Percentiles rank a stretch among this genome's conserved stretches.
Evolutionary conservation across 768 basidiomycete genomes (phyloP).

Genomic region (Tylopilus plumbeoviolaceoides): DNA sequence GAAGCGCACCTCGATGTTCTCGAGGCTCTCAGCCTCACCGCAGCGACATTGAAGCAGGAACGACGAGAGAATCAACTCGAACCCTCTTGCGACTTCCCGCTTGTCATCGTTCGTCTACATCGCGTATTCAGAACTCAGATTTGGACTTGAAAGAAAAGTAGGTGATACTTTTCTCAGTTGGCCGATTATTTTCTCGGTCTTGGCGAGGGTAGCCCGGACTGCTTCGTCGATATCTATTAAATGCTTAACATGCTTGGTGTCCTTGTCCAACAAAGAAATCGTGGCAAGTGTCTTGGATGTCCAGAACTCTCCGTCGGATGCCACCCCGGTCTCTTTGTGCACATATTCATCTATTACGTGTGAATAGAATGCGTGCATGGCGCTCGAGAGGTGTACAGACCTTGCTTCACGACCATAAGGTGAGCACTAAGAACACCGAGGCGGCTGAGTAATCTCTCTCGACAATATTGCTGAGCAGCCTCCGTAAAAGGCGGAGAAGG

Average conservation of each 20-base stretch:
- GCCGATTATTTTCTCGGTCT: constrained; percentile 39
- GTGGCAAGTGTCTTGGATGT: constrained; percentile 58
- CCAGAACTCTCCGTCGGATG: constrained; percentile 79
- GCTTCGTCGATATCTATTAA: constrained; percentile 55
- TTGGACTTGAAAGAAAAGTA: neutral
- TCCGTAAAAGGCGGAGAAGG: constrained; percentile 77
- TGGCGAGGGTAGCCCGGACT: constrained; percentile 41
- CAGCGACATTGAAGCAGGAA: constrained; percentile 72
- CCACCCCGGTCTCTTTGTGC: constrained; percentile 53
- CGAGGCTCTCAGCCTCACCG: constrained; percentile 53
- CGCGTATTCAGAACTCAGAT: neutral
- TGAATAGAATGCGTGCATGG: constrained; percentile 3
- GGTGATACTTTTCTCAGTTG: constrained; percentile 44
- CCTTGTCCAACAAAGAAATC: constrained; percentile 54
- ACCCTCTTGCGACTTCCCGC: constrained; percentile 49
- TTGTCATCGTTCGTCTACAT: constrained; percentile 14
- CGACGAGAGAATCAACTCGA: constrained; percentile 66
- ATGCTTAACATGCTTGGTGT: constrained; percentile 61
- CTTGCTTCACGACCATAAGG: constrained; percentile 46
- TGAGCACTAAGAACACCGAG: constrained; percentile 71
- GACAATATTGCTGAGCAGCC: constrained; percentile 59
- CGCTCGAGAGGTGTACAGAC: constrained; percentile 30
- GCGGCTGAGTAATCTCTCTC: constrained; percentile 65
- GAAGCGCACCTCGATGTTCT: constrained; percentile 56
- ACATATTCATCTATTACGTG: constrained; percentile 39